These are phyloP conservation scores for Scenedesmus sp. DNA, from an alignment of 163 green algal species.

Conservation along the genomic window DNA sequence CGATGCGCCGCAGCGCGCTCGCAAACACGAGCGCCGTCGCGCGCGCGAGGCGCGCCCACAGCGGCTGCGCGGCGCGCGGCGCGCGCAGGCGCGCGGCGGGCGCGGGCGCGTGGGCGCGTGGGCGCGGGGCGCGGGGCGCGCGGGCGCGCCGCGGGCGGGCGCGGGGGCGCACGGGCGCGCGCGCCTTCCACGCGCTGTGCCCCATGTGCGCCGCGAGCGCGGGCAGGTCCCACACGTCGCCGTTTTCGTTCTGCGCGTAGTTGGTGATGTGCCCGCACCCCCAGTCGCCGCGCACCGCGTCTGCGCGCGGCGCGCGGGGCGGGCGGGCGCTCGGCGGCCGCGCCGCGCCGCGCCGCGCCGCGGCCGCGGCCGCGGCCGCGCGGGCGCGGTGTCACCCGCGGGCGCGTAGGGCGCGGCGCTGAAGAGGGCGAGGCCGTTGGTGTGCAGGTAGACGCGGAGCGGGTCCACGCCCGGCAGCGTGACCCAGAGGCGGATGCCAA, in stretches of 20 bases:
- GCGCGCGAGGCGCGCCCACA: constrained; percentile 53
- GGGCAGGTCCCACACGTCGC: constrained; percentile 58
- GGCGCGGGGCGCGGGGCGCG: neutral
- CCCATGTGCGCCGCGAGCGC: constrained; percentile 58
- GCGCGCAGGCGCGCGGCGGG: constrained; percentile 28
- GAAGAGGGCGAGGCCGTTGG: constrained; percentile 63
- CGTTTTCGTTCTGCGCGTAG: constrained; percentile 69
- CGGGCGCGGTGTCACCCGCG: constrained; percentile 1
- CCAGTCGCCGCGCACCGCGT: constrained; percentile 20
- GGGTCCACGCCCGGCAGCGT: constrained; percentile 58
- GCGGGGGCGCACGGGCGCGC: neutral
- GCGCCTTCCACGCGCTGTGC: constrained; percentile 1
- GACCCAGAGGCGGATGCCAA: constrained; percentile 69
- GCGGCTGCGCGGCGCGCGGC: neutral
- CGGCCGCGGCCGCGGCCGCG: neutral
- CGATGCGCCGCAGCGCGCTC: constrained; percentile 52
- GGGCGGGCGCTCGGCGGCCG: no score
- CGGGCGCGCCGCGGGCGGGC: neutral
- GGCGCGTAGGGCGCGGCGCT: constrained; percentile 36
- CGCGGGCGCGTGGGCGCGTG: neutral
- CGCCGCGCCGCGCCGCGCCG: no score
- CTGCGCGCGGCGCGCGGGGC: neutral
- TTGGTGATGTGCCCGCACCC: constrained; percentile 66
- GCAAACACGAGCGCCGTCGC: constrained; percentile 56
- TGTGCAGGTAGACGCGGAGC: constrained; percentile 66